Evolutionary conservation across 768 basidiomycete species (phyloP).

Genomic region (Panaeolus cyanescens): DNA sequence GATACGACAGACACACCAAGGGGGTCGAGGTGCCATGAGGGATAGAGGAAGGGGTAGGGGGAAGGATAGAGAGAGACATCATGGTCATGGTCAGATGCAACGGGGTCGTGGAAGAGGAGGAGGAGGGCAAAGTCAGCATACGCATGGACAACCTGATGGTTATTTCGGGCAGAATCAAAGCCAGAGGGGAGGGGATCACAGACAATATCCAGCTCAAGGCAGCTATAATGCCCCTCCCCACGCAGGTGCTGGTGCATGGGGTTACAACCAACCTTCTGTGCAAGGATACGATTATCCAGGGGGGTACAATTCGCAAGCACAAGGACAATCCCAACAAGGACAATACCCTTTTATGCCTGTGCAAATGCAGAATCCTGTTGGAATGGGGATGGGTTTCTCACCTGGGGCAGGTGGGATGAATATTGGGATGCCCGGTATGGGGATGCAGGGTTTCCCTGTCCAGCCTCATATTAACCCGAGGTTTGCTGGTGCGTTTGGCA

Average conservation of each 20-base stretch:
- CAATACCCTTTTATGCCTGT: not conserved
- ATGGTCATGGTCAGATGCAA: slow-evolving; percentile 31
- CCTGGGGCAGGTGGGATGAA: slow-evolving; percentile 1
- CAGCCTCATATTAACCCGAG: slow-evolving; percentile 86
- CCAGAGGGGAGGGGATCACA: slow-evolving; percentile 29
- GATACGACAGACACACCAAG: not conserved
- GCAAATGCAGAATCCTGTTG: not conserved
- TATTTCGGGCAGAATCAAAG: not conserved
- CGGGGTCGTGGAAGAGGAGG: slow-evolving; percentile 38
- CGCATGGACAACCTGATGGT: slow-evolving; percentile 1
- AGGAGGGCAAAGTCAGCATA: slow-evolving; percentile 37
- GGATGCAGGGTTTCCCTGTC: slow-evolving; percentile 32
- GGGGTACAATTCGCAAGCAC: not conserved
- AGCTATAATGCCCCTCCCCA: not conserved
- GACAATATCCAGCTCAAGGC: not conserved
- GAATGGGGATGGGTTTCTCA: slow-evolving; percentile 5
- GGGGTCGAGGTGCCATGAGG: slow-evolving; percentile 14
- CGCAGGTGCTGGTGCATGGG: not conserved
- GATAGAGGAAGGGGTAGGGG: slow-evolving; percentile 15
- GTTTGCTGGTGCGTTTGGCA: slow-evolving; percentile 68
- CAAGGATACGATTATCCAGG: not conserved
- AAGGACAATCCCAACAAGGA: not conserved
- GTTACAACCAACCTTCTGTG: not conserved
- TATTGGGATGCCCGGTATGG: slow-evolving; percentile 4
- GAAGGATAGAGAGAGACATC: slow-evolving; percentile 4